Percentiles rank a stretch among this genome's conserved stretches.
These are phyloP conservation scores for Fusarium secorum DNA, from an alignment of 2,329 filamentous ascomycete genomes.

Conservation along the genomic window DNA sequence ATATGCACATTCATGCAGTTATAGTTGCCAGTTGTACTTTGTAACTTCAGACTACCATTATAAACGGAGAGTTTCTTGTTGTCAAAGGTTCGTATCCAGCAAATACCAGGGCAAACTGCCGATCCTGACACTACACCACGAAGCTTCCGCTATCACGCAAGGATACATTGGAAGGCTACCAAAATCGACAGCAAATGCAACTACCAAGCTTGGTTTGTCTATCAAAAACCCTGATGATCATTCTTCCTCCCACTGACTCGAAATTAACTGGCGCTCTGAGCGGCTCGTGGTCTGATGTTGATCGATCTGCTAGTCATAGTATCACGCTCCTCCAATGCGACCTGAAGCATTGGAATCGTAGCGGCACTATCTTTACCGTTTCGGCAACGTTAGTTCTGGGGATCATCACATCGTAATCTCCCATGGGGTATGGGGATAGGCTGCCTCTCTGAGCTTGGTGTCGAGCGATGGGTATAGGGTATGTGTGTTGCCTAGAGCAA, in stretches of 20 bases:
- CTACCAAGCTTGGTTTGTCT: background rate
- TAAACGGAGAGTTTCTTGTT: background rate
- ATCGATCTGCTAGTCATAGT: slow-evolving; percentile 16
- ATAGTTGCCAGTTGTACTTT: background rate
- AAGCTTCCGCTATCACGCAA: slow-evolving; percentile 4
- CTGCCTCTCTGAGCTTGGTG: slow-evolving; percentile 3
- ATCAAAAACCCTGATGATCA: background rate
- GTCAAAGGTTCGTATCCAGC: background rate
- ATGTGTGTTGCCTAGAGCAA: background rate
- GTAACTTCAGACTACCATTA: background rate
- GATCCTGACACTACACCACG: slow-evolving; percentile 10
- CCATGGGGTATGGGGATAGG: background rate
- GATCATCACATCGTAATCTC: slow-evolving; percentile 23
- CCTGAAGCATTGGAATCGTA: background rate
- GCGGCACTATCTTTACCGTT: background rate
- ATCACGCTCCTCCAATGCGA: background rate
- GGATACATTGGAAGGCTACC: background rate
- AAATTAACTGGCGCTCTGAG: slow-evolving; percentile 36
- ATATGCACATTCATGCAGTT: background rate
- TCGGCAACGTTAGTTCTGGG: background rate
- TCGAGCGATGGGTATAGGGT: slow-evolving; percentile 4
- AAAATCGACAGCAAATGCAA: background rate
- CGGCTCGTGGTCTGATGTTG: slow-evolving; percentile 1
- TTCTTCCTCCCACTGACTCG: slow-evolving; percentile 11
- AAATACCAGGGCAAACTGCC: slow-evolving; percentile 1